Conservation (phyloP, 805 yeast genomes). For the Saturnispora quitensis region DNA sequence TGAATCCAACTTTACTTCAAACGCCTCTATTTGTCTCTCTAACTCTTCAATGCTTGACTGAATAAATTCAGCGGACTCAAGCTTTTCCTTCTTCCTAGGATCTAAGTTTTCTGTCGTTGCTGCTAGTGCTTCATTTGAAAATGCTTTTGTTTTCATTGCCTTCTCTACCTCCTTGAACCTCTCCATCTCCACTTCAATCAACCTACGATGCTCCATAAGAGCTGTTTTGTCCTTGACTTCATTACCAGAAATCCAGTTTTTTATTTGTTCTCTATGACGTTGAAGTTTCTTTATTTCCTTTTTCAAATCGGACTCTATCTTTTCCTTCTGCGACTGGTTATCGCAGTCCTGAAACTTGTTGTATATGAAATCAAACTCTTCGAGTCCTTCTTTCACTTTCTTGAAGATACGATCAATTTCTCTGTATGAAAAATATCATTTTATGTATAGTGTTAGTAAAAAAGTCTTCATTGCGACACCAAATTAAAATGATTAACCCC, state of each 20-base stretch:
- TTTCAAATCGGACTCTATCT: conserved; percentile 46
- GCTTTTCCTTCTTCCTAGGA: conserved; percentile 57
- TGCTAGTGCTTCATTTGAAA: conserved; percentile 48
- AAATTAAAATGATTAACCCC: not conserved
- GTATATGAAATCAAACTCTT: conserved; percentile 44
- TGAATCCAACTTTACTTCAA: conserved; percentile 62
- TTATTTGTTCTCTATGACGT: conserved; percentile 50
- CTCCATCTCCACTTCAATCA: conserved; percentile 45
- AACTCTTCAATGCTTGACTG: conserved; percentile 67
- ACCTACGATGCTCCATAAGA: conserved; percentile 36
- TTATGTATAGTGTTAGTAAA: not conserved
- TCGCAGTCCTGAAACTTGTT: conserved; percentile 41
- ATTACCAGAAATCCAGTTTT: conserved; percentile 47
- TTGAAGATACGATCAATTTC: conserved; percentile 58
- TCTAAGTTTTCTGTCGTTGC: conserved; percentile 19
- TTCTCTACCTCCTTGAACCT: conserved; percentile 52
- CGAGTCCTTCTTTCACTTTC: conserved; percentile 49
- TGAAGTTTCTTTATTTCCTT: conserved; percentile 53
- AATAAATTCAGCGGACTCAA: conserved; percentile 63
- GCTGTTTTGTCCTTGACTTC: conserved; percentile 40
- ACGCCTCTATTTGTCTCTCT: conserved; percentile 66
- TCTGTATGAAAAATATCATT: conserved; percentile 15
- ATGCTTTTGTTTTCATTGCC: conserved; percentile 47
- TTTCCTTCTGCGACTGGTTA: conserved; percentile 46
- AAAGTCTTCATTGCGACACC: not conserved